phyloP scores from a whole-genome alignment of 345 rosid species.

The Citrus medica region DNA sequence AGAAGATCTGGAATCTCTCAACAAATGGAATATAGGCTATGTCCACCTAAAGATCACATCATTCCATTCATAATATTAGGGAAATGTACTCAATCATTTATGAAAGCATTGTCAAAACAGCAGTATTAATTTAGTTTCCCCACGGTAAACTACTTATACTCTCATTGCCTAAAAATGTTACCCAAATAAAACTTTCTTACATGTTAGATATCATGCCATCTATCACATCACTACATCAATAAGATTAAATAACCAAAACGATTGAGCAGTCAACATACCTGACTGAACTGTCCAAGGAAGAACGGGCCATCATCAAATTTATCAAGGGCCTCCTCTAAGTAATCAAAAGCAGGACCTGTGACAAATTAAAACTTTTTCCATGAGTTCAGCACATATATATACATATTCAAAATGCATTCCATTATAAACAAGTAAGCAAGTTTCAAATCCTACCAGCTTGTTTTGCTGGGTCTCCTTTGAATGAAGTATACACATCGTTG shows the following conservation, averaged over 20 bases:
- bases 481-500: constrained; percentile 34
- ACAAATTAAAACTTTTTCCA: constrained; percentile 3
- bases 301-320: constrained; percentile 83
- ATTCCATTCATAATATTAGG: neutral
- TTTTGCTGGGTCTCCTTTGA: constrained; percentile 57
- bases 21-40: constrained; percentile 64
- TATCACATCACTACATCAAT: neutral
- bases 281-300: constrained; percentile 78
- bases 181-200: neutral
- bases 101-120: neutral
- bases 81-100: neutral
- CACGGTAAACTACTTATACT: neutral
- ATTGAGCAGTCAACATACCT: constrained; percentile 38
- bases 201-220: neutral
- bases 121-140: neutral
- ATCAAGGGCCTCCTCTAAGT: constrained; percentile 59
- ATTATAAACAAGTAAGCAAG: neutral
- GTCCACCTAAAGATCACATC: constrained; percentile 48
- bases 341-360: constrained; percentile 68
- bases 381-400: neutral
- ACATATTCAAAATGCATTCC: neutral
- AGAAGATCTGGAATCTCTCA: constrained; percentile 62
- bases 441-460: constrained; percentile 46
- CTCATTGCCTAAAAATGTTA: neutral
- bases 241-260: neutral